Evolutionary conservation across 2,329 filamentous ascomycete genomes (phyloP).

Genomic region (Rutstroemia sp.): DNA sequence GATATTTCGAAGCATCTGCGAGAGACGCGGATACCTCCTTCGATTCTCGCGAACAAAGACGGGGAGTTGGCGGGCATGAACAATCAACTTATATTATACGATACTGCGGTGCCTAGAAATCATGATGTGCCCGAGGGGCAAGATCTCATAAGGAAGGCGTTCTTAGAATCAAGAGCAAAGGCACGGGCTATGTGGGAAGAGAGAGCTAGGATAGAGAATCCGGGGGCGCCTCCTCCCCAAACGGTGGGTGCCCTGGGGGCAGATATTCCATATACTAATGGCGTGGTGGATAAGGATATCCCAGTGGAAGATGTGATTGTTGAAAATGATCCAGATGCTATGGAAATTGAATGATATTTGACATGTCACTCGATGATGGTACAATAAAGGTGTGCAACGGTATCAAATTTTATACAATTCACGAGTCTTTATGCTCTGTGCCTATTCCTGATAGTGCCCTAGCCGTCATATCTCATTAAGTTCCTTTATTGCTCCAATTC

Average conservation of each 20-base stretch:
- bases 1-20: conserved; percentile 78
- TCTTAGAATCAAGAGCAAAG: conserved; percentile 69
- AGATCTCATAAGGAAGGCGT: conserved; percentile 73
- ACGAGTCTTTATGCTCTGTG: conserved; percentile 4
- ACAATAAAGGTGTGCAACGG: neutral
- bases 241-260: conserved; percentile 11
- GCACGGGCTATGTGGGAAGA: conserved; percentile 51
- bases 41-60: conserved; percentile 53
- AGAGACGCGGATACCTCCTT: conserved; percentile 54
- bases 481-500: neutral
- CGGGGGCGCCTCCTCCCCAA: conserved; percentile 12
- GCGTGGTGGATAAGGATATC: neutral
- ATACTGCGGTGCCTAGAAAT: conserved; percentile 56
- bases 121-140: conserved; percentile 67
- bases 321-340: conserved; percentile 51
- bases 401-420: conserved; percentile 1
- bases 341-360: conserved; percentile 48
- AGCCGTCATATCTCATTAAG: neutral
- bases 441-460: conserved; percentile 31
- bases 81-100: conserved; percentile 75
- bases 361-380: neutral
- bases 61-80: conserved; percentile 47
- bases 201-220: conserved; percentile 31
- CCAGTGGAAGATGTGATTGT: conserved; percentile 8
- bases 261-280: conserved; percentile 13